phyloP scores from a whole-genome alignment of 495 filamentous ascomycete genomes.

The Aspergillus ellipticus region DNA sequence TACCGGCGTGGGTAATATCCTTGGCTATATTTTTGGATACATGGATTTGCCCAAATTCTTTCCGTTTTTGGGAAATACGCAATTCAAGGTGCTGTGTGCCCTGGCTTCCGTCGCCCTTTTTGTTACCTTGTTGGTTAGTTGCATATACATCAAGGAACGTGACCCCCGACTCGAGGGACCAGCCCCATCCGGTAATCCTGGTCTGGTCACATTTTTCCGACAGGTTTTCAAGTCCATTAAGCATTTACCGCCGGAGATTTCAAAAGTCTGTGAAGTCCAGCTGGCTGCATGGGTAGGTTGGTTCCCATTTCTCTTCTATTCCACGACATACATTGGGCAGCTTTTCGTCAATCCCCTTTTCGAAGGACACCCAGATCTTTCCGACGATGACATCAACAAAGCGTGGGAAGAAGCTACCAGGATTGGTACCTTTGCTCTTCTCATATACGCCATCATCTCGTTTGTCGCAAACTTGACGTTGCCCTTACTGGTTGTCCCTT shows the following conservation, averaged over 20 bases:
- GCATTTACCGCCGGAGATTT: conserved; percentile 72
- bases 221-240: conserved; percentile 72
- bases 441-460: conserved; percentile 82
- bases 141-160: conserved; percentile 63
- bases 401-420: conserved; percentile 81
- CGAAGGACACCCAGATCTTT: conserved; percentile 68
- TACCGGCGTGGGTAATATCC: conserved; percentile 79
- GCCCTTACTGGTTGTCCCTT: conserved; percentile 76
- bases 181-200: conserved; percentile 51
- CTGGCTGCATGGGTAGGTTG: conserved; percentile 91
- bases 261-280: conserved; percentile 80
- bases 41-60: conserved; percentile 66
- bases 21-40: conserved; percentile 80
- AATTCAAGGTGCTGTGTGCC: conserved; percentile 85
- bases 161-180: conserved; percentile 71
- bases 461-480: conserved; percentile 75
- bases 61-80: conserved; percentile 74
- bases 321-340: conserved; percentile 86
- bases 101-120: conserved; percentile 70
- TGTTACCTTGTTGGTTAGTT: conserved; percentile 63
- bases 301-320: conserved; percentile 94
- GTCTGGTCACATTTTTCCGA: conserved; percentile 74
- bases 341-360: conserved; percentile 82
- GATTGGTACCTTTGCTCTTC: conserved; percentile 75
- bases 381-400: conserved; percentile 65